Conservation (phyloP, 2,329 filamentous ascomycete genomes). For the Zelopaecilomyces penicillatus region DNA sequence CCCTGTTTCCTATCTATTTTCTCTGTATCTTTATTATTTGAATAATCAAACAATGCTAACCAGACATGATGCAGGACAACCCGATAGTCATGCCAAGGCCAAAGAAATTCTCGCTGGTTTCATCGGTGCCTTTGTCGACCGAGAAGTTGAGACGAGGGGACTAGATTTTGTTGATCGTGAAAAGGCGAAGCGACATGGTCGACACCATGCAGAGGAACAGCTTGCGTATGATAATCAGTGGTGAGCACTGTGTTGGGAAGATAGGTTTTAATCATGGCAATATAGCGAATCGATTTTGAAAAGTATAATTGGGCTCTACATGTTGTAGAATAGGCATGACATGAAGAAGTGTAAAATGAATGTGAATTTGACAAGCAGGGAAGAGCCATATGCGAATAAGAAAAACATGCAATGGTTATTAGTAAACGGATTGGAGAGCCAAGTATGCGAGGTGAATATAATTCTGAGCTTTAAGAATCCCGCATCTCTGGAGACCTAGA, state of each 20-base stretch:
- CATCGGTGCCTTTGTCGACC: conserved; percentile 23
- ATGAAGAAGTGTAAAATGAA: background rate
- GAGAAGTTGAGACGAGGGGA: conserved; percentile 22
- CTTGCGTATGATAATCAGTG: conserved; percentile 9
- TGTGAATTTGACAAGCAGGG: background rate
- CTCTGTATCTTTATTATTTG: background rate
- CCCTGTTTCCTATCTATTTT: too few relatives aligned
- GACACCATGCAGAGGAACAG: conserved; percentile 16
- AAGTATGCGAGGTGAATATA: too few relatives aligned
- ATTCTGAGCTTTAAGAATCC: too few relatives aligned
- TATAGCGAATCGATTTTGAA: background rate
- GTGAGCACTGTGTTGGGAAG: conserved; percentile 3
- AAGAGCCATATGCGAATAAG: too few relatives aligned
- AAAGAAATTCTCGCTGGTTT: conserved; percentile 22
- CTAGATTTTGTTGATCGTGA: conserved; percentile 20
- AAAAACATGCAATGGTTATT: too few relatives aligned
- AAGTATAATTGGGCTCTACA: background rate
- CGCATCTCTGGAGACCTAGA: too few relatives aligned
- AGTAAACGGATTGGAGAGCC: too few relatives aligned
- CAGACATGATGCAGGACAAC: conserved; percentile 13
- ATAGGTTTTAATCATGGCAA: background rate
- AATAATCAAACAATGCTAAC: background rate
- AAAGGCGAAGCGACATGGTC: conserved; percentile 21
- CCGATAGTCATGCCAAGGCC: conserved; percentile 18
- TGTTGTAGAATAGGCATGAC: background rate